Base-by-base conservation (phyloP, 1,284 basidiomycete genomes). In the Ustilago curta region DNA sequence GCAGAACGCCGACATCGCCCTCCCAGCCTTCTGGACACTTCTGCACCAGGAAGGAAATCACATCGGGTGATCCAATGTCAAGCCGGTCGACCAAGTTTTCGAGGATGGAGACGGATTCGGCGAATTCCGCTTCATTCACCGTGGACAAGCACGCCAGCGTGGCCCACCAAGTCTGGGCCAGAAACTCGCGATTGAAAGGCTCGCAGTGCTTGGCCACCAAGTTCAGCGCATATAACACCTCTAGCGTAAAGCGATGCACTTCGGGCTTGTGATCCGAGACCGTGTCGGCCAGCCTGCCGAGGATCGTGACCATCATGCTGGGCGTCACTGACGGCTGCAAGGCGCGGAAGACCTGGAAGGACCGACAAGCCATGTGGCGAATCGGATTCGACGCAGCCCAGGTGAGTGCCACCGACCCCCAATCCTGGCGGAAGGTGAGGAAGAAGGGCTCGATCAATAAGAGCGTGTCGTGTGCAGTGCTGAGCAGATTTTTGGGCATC, bases 351-450 rank as follows among this genome's bases (percentile, higher is more conserved):
- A 94, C 88, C 83, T 97, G 94, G 72, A 97, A 88, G 2, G 95
- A 96, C 32, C 94, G 90, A 86, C 93, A 94, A 0, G 95, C 94
- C 31, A 92, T 90, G 53, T 91, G 91, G 42, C 93, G 90, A 67
- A 95, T 93, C 4, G 93, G 92, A 78, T 93, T 95, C 1, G 91
- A 89, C 3, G 93, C 94, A 2, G 93, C 92, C 92, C 95, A 97
- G 35, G 88, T 86, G 64, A 97, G 87, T 3, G 93, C 92, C 31
- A 93, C 81, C 6, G 90, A 90, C 7, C 93, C 93, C 91, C 95
- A 95, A 53, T 90, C 88, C 70, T 92, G 90, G 29, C 90, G 87
- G 40, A 96, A 68, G 27, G 32, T 39, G 12, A 58, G 40, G 35
- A 61, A 62, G 57, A 70, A 66, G 5, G 68, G 58, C 50, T 67